These are phyloP conservation scores for Citrus glauca DNA, from an alignment of 345 rosid genomes.

Conservation along the genomic window DNA sequence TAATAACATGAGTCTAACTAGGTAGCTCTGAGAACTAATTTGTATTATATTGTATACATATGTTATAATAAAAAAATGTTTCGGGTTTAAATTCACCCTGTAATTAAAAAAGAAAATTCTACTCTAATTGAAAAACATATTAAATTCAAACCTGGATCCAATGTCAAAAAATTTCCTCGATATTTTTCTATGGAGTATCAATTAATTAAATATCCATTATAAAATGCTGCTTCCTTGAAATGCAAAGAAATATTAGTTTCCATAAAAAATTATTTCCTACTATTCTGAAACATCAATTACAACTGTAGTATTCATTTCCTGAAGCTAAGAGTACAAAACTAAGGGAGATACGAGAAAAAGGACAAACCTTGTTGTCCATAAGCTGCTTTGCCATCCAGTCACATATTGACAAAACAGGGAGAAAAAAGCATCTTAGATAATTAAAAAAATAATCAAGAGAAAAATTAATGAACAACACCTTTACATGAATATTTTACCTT, in stretches of 20 bases:
- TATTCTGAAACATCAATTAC: neutral
- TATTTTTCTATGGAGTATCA: no score
- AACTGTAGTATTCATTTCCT: neutral
- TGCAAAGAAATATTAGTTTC: neutral
- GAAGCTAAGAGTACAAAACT: neutral
- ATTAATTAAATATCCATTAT: no score
- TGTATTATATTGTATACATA: no score
- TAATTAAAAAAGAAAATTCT: no score
- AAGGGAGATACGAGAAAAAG: neutral
- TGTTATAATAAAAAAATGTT: no score
- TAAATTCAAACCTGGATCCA: no score
- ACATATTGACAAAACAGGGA: constrained; percentile 25
- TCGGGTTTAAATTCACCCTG: no score
- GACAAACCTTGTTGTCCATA: constrained; percentile 81
- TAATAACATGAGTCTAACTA: no score
- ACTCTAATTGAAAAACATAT: no score
- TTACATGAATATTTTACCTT: constrained; percentile 43
- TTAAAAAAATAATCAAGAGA: neutral
- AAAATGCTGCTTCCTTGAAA: neutral
- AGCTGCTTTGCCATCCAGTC: constrained; percentile 39
- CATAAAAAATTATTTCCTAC: neutral
- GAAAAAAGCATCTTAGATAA: constrained; percentile 26
- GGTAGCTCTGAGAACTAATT: no score
- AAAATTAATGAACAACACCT: neutral
- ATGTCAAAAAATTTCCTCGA: no score